Base-by-base conservation (phyloP, 2,329 filamentous ascomycete genomes). In the Talaromyces piceae region DNA sequence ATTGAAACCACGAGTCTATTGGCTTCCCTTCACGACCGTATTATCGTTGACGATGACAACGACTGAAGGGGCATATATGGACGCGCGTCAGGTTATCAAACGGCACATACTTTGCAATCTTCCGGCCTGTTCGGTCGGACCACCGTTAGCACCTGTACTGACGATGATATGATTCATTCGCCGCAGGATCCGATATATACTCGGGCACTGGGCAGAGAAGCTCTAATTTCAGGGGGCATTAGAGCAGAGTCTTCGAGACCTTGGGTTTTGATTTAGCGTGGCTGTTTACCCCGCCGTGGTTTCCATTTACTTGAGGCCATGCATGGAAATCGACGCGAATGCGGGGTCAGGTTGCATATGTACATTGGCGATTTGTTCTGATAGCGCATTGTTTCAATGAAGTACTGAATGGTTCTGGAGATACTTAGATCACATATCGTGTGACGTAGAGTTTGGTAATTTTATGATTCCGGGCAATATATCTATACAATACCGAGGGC, bases 381-480 rank as follows among this genome's bases (percentile, higher is more conserved):
- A n/a, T n/a, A n/a, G n/a, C n/a, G n/a, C n/a, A n/a, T n/a, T n/a
- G n/a, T n/a, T n/a, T n/a, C n/a, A n/a, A n/a, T n/a, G n/a, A n/a
- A n/a, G n/a, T n/a, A n/a, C n/a, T n/a, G n/a, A n/a, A n/a, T n/a
- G n/a, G n/a, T n/a, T n/a, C n/a, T n/a, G n/a, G n/a, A n/a, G n/a
- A n/a, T n/a, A n/a, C n/a, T n/a, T n/a, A n/a, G n/a, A n/a, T n/a
- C n/a, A n/a, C n/a, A n/a, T n/a, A n/a, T n/a, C n/a, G n/a, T n/a
- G n/a, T n/a, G n/a, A n/a, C n/a, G n/a, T n/a, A 7, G 11, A 28
- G 11, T 3, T 11, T 28, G 26, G 11, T 11, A 28, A 28, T 28
- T 11, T 28, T 57, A 57, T 54, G 37, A 22, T 53, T 27, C 41
- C 26, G 26, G 11, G 11, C 26, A 28, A 6, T 28, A 11, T 6